Evolutionary conservation across 768 basidiomycete genomes (phyloP).

Genomic region (Coprinopsis sp.): DNA sequence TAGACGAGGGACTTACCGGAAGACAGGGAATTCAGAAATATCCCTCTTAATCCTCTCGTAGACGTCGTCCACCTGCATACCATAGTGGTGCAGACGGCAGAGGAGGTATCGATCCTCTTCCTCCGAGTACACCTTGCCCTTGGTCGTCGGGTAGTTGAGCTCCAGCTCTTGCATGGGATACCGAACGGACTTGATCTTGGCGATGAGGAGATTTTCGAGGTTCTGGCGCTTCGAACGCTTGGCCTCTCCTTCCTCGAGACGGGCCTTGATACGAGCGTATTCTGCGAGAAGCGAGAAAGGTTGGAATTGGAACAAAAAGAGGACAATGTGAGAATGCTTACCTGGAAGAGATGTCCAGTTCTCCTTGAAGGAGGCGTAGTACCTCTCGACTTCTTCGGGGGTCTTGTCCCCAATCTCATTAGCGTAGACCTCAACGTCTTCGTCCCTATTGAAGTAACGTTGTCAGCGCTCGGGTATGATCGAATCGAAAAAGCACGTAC

Average conservation of each 20-base stretch:
- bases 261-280: conserved; percentile 73
- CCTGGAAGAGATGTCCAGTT: conserved; percentile 84
- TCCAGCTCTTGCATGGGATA: conserved; percentile 98
- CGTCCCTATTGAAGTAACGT: conserved; percentile 40
- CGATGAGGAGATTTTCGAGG: conserved; percentile 68
- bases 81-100: conserved; percentile 85
- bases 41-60: conserved; percentile 96
- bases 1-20: conserved; percentile 30
- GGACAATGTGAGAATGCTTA: conserved; percentile 28
- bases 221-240: conserved; percentile 85
- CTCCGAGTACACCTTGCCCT: conserved; percentile 94
- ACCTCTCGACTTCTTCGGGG: conserved; percentile 68
- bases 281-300: conserved; percentile 38
- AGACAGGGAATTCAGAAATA: conserved; percentile 94
- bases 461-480: not conserved
- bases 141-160: conserved; percentile 91
- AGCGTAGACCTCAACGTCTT: conserved; percentile 64
- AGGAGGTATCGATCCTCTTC: conserved; percentile 96
- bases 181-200: conserved; percentile 77
- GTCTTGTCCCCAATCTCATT: conserved; percentile 83
- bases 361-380: conserved; percentile 82
- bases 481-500: conserved; percentile 33
- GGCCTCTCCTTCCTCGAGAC: conserved; percentile 84
- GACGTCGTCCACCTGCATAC: conserved; percentile 82
- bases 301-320: not conserved